Percentiles rank a stretch among this genome's conserved stretches.
These are phyloP conservation scores for Pisolithus tinctorius DNA, from an alignment of 768 basidiomycete species.

Conservation along the genomic window DNA sequence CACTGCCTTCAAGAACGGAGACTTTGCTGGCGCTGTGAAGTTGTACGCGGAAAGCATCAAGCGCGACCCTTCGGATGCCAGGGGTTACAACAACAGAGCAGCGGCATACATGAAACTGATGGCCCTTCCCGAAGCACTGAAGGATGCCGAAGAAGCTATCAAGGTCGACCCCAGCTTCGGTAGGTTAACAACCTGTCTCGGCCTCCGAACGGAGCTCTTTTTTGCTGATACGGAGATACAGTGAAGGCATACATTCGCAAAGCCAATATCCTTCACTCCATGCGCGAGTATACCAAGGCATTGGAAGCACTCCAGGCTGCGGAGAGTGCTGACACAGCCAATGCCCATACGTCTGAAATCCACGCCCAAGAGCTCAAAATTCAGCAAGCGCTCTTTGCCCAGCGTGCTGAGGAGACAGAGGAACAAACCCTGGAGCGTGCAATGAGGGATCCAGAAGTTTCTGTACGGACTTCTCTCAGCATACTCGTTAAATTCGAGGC, in stretches of 20 bases:
- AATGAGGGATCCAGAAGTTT: conserved; percentile 96
- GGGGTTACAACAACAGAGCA: conserved; percentile 98
- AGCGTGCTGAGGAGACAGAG: conserved; percentile 81
- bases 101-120: conserved; percentile 93
- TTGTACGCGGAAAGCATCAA: conserved; percentile 95
- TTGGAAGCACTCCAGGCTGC: conserved; percentile 79
- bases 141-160: conserved; percentile 92
- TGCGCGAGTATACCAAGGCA: conserved; percentile 89
- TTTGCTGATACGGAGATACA: conserved; percentile 2
- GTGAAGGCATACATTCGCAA: conserved; percentile 97
- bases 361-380: conserved; percentile 72
- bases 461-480: conserved; percentile 42
- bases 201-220: background rate
- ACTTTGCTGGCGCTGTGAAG: conserved; percentile 90
- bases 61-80: conserved; percentile 82
- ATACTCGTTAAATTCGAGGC: background rate
- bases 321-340: conserved; percentile 67
- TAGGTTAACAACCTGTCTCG: conserved; percentile 26
- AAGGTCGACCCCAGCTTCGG: conserved; percentile 82
- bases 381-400: conserved; percentile 68
- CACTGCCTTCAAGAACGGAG: conserved; percentile 80
- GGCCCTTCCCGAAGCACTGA: conserved; percentile 91
- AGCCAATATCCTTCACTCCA: conserved; percentile 72
- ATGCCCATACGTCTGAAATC: conserved; percentile 82
- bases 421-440: conserved; percentile 90